Evolutionary conservation across 2,329 filamentous ascomycete genomes (phyloP), one percentile per base, ranked within the genome.

Genomic region (Fusarium sp.): DNA sequence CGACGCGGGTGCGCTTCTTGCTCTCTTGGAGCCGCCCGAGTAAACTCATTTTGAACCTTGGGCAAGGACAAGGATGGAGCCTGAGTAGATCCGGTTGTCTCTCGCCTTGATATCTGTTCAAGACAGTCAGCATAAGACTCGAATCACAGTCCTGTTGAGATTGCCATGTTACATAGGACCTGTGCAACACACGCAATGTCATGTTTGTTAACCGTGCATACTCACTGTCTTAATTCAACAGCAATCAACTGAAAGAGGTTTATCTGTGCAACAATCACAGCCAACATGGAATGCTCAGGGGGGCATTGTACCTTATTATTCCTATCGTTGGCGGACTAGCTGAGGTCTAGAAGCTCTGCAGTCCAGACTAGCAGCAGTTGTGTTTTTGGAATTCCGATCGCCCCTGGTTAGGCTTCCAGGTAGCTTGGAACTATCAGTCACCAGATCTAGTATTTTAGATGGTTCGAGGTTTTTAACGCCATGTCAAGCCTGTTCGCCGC

Each of bases 21-120:
- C 32, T 47, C 12, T 66, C 54, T 27, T 53, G 61, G 20, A 60
- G 29, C 9, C 63, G 47, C 18, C 42, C 24, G n/a, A 66, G 27
- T 1, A 38, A 20, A 6, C 40, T 16, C 63, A 66, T 66, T 3
- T 30, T 66, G 42, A 29, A 11, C 7, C 7, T 4, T 10, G 24
- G 24, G 15, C 40, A 15, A 12, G 9, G n/a, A 3, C 4, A 30
- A 22, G 18, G 54, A 42, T 5, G 44, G 7, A 9, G 24, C 1
- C 9, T n/a, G n/a, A 14, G 16, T 9, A 29, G 6, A 3, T 24
- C 8, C 6, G 30, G 44, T 32, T 32, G 15, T 34, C 18, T 15
- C 18, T 30, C 8, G 15, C 22, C 24, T 64, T 40, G 40, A 50
- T 59, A 64, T 5, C 62, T 64, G 18, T 7, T 4, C 18, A 24